Conservation (phyloP, 2,329 filamentous ascomycete species). For the Ustilaginoidea virens region DNA sequence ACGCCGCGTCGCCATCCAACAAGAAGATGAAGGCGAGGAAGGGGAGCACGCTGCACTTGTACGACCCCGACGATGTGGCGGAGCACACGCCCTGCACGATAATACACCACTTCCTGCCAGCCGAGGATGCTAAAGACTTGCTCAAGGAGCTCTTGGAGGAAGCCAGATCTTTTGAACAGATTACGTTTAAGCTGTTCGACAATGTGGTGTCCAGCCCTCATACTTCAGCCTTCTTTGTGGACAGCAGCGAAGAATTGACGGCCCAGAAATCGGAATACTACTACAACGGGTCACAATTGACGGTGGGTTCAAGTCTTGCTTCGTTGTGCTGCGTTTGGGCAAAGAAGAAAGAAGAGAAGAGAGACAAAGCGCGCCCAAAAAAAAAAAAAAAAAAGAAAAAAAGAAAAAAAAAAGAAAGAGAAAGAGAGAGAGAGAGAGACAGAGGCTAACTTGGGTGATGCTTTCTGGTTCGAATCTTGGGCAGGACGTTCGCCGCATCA, state of each 20-base stretch:
- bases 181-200: conserved; percentile 77
- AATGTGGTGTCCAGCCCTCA: conserved; percentile 75
- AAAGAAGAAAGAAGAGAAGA: neutral
- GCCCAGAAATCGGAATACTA: conserved; percentile 65
- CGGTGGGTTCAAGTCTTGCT: conserved; percentile 21
- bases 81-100: conserved; percentile 80
- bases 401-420: neutral
- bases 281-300: conserved; percentile 68
- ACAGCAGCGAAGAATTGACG: conserved; percentile 51
- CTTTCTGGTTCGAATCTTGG: neutral
- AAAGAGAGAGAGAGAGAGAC: neutral
- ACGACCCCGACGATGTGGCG: conserved; percentile 65
- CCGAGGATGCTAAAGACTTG: conserved; percentile 55
- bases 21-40: conserved; percentile 51
- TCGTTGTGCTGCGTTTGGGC: too few relatives aligned
- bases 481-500: conserved; percentile 60
- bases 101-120: conserved; percentile 75
- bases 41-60: conserved; percentile 72
- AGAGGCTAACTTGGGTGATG: neutral
- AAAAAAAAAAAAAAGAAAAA: neutral
- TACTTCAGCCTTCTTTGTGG: conserved; percentile 70
- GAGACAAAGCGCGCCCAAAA: neutral
- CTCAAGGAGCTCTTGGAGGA: conserved; percentile 64
- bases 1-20: conserved; percentile 15
- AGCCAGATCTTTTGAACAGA: conserved; percentile 51